Evolutionary conservation across 2,329 filamentous ascomycete genomes (phyloP).

Genomic region (Aspergillus sp.): DNA sequence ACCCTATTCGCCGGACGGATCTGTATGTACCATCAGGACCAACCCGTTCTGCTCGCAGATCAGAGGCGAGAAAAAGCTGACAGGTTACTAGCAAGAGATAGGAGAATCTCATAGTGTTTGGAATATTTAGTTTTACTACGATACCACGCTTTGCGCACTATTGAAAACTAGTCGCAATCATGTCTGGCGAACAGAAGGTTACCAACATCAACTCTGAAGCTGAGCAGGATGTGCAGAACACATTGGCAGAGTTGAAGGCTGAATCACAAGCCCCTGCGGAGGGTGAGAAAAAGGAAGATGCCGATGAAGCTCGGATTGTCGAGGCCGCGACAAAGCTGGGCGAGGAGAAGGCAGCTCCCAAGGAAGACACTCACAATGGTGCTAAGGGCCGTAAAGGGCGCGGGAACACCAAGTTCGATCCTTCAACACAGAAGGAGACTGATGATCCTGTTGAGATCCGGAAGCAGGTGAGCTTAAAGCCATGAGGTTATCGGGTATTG

Average conservation of each 20-base stretch:
- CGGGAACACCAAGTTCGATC: constrained; percentile 63
- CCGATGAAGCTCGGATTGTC: constrained; percentile 32
- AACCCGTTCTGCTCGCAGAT: not conserved
- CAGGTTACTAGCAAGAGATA: not conserved
- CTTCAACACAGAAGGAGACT: constrained; percentile 58
- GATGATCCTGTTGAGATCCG: constrained; percentile 74
- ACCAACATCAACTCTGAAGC: constrained; percentile 32
- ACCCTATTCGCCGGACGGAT: not conserved
- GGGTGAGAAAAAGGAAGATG: constrained; percentile 22
- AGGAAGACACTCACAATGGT: constrained; percentile 18
- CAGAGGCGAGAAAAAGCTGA: not conserved
- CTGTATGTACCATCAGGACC: not conserved
- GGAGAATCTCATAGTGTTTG: not conserved
- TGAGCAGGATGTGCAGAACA: constrained; percentile 40
- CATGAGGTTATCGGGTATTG: not conserved
- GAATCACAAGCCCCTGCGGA: constrained; percentile 15
- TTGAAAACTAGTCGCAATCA: constrained; percentile 10
- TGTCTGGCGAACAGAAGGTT: constrained; percentile 33
- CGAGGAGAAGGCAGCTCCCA: constrained; percentile 14
- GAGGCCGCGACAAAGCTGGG: constrained; percentile 31
- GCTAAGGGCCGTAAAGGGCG: constrained; percentile 21
- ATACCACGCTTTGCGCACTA: not conserved
- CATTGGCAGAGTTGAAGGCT: constrained; percentile 39
- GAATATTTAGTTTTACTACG: constrained; percentile 1
- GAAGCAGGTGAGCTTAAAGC: constrained; percentile 55